Percentiles rank a stretch among this genome's conserved stretches.
phyloP scores from a whole-genome alignment of 2,329 filamentous ascomycete species.

The Tricladium varicosporioides region DNA sequence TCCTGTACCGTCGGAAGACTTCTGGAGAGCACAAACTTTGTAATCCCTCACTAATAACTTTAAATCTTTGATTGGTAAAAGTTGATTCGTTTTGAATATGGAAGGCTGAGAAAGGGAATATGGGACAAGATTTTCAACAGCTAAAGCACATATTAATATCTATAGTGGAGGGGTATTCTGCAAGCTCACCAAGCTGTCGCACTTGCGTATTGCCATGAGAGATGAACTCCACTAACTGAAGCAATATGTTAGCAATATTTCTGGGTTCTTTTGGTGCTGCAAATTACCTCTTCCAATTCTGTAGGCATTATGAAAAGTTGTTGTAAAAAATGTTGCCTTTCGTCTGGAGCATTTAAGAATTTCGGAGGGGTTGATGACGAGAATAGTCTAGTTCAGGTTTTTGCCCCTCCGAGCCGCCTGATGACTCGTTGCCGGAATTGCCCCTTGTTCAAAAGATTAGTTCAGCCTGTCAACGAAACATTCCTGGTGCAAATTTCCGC shows the following conservation, averaged over 20 bases:
- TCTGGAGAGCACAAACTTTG: conserved; percentile 51
- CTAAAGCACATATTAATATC: conserved; percentile 42
- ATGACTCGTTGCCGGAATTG: too few species aligned
- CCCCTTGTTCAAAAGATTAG: too few species aligned
- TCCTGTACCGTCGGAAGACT: not conserved
- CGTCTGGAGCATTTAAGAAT: conserved; percentile 1
- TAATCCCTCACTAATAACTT: conserved; percentile 87
- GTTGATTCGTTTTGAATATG: conserved; percentile 79
- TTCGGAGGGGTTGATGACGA: conserved; percentile 10
- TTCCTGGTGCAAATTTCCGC: too few species aligned
- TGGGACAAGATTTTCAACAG: conserved; percentile 81
- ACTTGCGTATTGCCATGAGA: conserved; percentile 90
- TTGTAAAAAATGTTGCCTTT: not conserved
- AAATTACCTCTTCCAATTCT: conserved; percentile 69
- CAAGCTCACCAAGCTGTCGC: conserved; percentile 67
- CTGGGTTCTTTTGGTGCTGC: not conserved
- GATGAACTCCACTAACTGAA: conserved; percentile 86
- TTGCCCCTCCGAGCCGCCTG: conserved; percentile 2
- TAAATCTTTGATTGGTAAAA: conserved; percentile 79
- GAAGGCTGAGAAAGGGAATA: conserved; percentile 71
- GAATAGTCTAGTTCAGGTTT: conserved; percentile 1
- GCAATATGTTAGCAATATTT: conserved; percentile 10
- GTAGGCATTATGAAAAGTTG: conserved; percentile 56
- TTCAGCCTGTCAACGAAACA: too few species aligned
- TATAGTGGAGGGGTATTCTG: not conserved